phyloP scores from a whole-genome alignment of 2,329 filamentous ascomycete species.

The Cladophialophora immunda region DNA sequence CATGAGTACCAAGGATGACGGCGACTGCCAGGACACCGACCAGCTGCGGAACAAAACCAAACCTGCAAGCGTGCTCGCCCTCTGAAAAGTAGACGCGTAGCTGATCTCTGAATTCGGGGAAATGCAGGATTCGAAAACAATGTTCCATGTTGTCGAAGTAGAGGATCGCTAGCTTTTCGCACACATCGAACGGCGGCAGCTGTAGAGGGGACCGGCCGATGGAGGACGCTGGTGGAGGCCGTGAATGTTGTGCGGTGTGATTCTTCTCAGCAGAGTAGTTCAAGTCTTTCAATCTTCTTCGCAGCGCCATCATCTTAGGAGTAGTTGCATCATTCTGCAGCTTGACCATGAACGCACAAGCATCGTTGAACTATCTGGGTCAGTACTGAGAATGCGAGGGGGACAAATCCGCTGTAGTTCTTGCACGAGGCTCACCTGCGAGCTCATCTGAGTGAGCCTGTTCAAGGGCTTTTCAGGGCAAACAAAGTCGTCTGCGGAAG shows the following conservation, averaged over 20 bases:
- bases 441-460: constrained; percentile 9
- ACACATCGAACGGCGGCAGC: constrained; percentile 33
- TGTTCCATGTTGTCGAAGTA: constrained; percentile 42
- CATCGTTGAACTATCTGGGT: constrained; percentile 30
- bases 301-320: constrained; percentile 22
- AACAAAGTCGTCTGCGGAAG: not conserved
- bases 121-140: constrained; percentile 39
- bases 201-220: constrained; percentile 10
- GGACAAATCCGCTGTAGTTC: not conserved
- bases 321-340: constrained; percentile 13
- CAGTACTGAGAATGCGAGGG: not conserved
- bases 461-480: not conserved
- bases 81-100: constrained; percentile 35
- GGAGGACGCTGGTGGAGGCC: constrained; percentile 1
- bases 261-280: constrained; percentile 30
- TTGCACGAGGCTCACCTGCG: constrained; percentile 14
- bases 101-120: constrained; percentile 31
- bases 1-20: constrained; percentile 32
- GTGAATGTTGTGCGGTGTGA: constrained; percentile 14
- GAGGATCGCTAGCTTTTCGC: constrained; percentile 31
- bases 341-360: constrained; percentile 29
- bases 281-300: constrained; percentile 25
- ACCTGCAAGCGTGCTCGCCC: constrained; percentile 27
- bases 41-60: constrained; percentile 36
- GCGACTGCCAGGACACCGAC: constrained; percentile 36